Evolutionary conservation across 108 stramenopile genomes (phyloP).

Genomic region (Schizochytrium sp.): DNA sequence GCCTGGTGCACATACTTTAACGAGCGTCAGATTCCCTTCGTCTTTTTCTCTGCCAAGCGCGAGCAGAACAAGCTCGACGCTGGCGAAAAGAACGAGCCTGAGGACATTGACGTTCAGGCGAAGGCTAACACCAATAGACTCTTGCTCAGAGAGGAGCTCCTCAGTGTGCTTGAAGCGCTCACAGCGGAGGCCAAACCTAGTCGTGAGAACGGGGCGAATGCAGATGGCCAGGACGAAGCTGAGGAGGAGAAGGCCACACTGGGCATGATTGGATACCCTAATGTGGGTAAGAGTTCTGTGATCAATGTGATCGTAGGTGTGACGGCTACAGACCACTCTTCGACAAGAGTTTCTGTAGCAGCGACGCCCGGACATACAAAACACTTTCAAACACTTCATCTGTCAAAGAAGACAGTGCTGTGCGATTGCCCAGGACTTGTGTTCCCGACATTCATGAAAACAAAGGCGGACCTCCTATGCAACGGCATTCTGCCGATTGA

Average conservation of each 20-base stretch:
- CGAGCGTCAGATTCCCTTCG: conserved; percentile 82
- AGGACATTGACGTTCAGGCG: conserved; percentile 22
- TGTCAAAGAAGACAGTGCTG: conserved; percentile 89
- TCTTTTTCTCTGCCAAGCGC: conserved; percentile 93
- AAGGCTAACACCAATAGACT: conserved; percentile 62
- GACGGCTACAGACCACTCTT: conserved; percentile 86
- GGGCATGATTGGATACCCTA: conserved; percentile 97
- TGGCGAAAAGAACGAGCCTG: conserved; percentile 59
- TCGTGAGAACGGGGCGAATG: neutral
- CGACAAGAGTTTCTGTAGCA: conserved; percentile 92
- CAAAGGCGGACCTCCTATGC: conserved; percentile 75
- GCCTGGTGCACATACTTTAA: conserved; percentile 88
- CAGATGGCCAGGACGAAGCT: neutral
- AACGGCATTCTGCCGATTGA: conserved; percentile 96
- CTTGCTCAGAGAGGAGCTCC: conserved; percentile 81
- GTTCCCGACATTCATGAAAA: conserved; percentile 95
- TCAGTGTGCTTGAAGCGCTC: conserved; percentile 78
- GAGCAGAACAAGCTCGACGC: conserved; percentile 88
- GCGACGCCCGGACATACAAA: conserved; percentile 99
- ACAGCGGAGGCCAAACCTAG: conserved; percentile 70
- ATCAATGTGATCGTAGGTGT: conserved; percentile 96
- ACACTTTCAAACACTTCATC: conserved; percentile 97
- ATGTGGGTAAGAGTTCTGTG: conserved; percentile 96
- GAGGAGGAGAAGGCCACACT: conserved; percentile 67
- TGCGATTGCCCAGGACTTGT: conserved; percentile 99